These are phyloP conservation scores for Astrothelium subdiscretum DNA, from an alignment of 495 filamentous ascomycete species.

Conservation along the genomic window DNA sequence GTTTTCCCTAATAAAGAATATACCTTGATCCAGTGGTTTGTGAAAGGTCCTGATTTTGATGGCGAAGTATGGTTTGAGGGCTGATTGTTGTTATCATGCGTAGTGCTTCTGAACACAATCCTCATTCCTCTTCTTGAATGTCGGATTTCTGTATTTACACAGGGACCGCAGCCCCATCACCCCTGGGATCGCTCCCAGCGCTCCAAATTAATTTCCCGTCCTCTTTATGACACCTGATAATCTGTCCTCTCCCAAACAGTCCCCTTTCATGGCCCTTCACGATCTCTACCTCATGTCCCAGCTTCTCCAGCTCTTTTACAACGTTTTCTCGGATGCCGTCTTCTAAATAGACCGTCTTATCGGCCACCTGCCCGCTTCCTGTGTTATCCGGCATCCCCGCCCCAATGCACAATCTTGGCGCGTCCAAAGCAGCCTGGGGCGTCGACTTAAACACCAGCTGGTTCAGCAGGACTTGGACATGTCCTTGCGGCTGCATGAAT, in stretches of 20 bases:
- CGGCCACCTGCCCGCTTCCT: conserved; percentile 33
- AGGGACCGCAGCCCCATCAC: conserved; percentile 75
- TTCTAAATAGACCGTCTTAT: conserved; percentile 63
- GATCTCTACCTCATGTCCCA: conserved; percentile 67
- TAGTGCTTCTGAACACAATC: too few relatives aligned
- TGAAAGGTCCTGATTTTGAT: too few relatives aligned
- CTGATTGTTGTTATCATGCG: too few relatives aligned
- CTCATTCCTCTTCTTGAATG: background rate
- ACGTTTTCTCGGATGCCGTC: conserved; percentile 65
- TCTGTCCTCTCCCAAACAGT: conserved; percentile 82
- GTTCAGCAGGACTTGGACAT: conserved; percentile 88
- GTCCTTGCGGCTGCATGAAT: conserved; percentile 98
- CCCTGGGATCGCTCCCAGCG: conserved; percentile 77
- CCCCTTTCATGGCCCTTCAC: conserved; percentile 53
- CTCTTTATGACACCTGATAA: conserved; percentile 67
- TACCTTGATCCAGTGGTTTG: too few relatives aligned
- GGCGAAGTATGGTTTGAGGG: too few relatives aligned
- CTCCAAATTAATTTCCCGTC: conserved; percentile 62
- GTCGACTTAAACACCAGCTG: conserved; percentile 75
- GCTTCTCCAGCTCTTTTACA: conserved; percentile 48
- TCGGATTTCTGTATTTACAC: conserved; percentile 22
- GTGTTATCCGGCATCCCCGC: conserved; percentile 46
- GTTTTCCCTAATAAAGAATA: too few relatives aligned
- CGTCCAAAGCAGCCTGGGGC: conserved; percentile 83
- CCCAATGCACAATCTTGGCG: conserved; percentile 76